These are phyloP conservation scores for Lolium multiflorum DNA, from an alignment of 176 grass and related monocot species.

Conservation along the genomic window DNA sequence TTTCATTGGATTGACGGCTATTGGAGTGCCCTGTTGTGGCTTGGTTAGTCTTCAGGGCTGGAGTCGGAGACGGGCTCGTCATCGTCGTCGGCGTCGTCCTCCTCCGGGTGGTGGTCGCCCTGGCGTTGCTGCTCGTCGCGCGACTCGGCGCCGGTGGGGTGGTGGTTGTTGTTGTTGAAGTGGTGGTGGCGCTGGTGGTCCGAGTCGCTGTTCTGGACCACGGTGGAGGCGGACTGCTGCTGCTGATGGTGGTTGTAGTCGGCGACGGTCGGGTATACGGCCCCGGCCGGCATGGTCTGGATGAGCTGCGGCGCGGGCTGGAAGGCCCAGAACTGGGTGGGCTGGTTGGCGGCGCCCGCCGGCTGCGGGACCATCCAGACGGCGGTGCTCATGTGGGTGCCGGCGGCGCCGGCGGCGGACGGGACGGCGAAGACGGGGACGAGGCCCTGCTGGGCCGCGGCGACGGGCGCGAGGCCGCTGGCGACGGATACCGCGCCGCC, in stretches of 20 bases:
- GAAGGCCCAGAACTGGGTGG: constrained; percentile 80
- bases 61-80: constrained; percentile 77
- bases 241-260: constrained; percentile 40
- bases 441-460: constrained; percentile 53
- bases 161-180: constrained; percentile 36
- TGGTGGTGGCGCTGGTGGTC: constrained; percentile 16
- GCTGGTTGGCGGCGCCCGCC: constrained; percentile 32
- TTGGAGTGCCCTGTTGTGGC: constrained; percentile 7
- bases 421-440: constrained; percentile 79
- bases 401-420: neutral
- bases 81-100: constrained; percentile 64
- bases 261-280: constrained; percentile 48
- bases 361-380: constrained; percentile 86
- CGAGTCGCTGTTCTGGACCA: constrained; percentile 45
- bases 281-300: constrained; percentile 52
- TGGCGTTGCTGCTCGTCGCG: constrained; percentile 40
- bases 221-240: constrained; percentile 30
- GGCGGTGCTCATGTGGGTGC: constrained; percentile 65
- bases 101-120: constrained; percentile 51
- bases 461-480: constrained; percentile 74
- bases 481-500: constrained; percentile 70
- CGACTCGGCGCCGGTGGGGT: constrained; percentile 42
- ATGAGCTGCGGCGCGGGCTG: constrained; percentile 74
- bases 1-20: constrained; percentile 55
- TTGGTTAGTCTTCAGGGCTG: constrained; percentile 62